Evolutionary conservation across 805 yeast species (phyloP), one percentile per base, ranked within the genome.

Genomic region (Sungouiozyma ichnusensis): DNA sequence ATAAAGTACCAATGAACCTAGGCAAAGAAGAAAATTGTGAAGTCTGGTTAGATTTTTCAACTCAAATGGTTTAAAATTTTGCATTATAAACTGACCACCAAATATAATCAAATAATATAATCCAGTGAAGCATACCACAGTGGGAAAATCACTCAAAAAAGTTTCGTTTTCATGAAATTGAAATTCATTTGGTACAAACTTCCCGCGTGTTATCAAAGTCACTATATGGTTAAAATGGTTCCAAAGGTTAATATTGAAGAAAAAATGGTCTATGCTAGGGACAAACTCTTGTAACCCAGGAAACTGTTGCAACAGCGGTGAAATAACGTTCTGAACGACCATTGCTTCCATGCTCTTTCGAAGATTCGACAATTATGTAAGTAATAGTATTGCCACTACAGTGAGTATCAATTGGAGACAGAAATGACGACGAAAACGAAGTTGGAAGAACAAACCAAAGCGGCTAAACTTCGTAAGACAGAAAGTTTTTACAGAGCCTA

Each of bases 21-120:
- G 43, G 7, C 97, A 85, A 57, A 90, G 72, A 31, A 77, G 54
- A 46, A 87, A 60, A 66, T 90, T 90, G 66, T 90, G 98, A 44
- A 86, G 54, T 67, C 86, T 94, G 72, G 85, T 87, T 48, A 87
- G 59, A 34, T 66, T 61, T 60, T 79, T 81, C 62, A 88, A 71
- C 64, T 81, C 81, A 63, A 84, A 73, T 11, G 95, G 85, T 35
- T 79, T 73, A 37, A 70, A 63, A 36, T 70, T 66, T 44, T 67
- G 66, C 63, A 83, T 69, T 37, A 85, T 52, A 41, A 64, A 68
- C 55, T 86, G 79, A 44, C 96, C 96, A 47, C 96, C 94, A 59
- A 87, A 85, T 46, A 90, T 82, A 36, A 84, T 72, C 34, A 77
- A 58, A 59, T 90, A 90, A 69, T 90, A 90, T 14, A 72, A 55